Conservation (phyloP, 75 land plant species). For the Cupressus sempervirens region DNA sequence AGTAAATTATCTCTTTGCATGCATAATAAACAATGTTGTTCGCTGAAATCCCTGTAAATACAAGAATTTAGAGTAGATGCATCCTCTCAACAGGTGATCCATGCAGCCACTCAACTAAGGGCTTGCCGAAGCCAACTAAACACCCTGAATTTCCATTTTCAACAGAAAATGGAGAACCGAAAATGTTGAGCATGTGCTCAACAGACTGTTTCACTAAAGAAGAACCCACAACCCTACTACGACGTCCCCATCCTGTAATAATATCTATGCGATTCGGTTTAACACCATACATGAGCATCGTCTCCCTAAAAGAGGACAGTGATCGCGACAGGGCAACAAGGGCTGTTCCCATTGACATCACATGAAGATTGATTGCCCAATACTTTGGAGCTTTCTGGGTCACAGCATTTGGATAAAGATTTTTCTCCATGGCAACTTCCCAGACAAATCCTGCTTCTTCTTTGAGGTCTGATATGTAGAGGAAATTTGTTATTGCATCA, state of each 20-base stretch:
- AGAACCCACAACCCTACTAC: slow-evolving; percentile 87
- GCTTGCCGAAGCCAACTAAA: slow-evolving; percentile 83
- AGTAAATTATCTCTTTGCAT: background rate
- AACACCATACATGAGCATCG: slow-evolving; percentile 58
- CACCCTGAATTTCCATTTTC: slow-evolving; percentile 86
- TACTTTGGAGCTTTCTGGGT: slow-evolving; percentile 65
- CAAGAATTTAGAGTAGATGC: slow-evolving; percentile 50
- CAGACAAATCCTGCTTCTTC: slow-evolving; percentile 88
- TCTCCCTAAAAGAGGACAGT: slow-evolving; percentile 57
- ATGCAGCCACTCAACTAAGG: slow-evolving; percentile 70
- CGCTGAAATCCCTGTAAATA: background rate
- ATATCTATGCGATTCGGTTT: slow-evolving; percentile 77
- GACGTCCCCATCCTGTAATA: slow-evolving; percentile 94
- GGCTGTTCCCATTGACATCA: slow-evolving; percentile 99
- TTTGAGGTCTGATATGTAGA: slow-evolving; percentile 75
- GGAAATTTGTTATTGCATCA: slow-evolving; percentile 89
- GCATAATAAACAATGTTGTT: background rate
- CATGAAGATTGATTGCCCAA: slow-evolving; percentile 93
- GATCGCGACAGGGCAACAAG: slow-evolving; percentile 81
- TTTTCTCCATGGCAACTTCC: slow-evolving; percentile 88
- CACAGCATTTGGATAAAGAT: slow-evolving; percentile 88
- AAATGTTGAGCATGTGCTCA: slow-evolving; percentile 59
- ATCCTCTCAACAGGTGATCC: slow-evolving; percentile 74
- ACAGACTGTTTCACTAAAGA: slow-evolving; percentile 88
- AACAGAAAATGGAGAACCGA: slow-evolving; percentile 79